These are phyloP conservation scores for Clavispora santaluciae DNA, from an alignment of 805 yeast genomes.

Conservation along the genomic window DNA sequence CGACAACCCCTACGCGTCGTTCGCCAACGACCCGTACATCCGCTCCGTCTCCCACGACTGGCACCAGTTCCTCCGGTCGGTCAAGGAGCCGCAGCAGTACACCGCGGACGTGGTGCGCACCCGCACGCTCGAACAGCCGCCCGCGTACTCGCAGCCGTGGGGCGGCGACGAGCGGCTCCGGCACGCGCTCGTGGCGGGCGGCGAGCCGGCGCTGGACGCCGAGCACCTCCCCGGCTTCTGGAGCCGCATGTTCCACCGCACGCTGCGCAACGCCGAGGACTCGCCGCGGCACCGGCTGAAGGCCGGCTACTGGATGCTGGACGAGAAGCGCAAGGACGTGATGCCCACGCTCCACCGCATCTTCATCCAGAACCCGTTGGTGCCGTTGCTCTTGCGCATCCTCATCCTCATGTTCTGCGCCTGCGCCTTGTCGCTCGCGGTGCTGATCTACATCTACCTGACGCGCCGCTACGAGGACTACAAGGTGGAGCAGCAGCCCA, in stretches of 20 bases:
- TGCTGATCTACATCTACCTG: constrained; percentile 46
- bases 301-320: constrained; percentile 68
- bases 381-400: constrained; percentile 70
- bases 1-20: constrained; percentile 32
- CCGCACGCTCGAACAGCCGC: constrained; percentile 25
- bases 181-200: constrained; percentile 40
- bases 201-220: constrained; percentile 25
- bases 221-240: constrained; percentile 16
- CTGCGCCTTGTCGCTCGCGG: constrained; percentile 70
- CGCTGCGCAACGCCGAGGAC: constrained; percentile 10
- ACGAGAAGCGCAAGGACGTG: constrained; percentile 58
- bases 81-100: constrained; percentile 41
- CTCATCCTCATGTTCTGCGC: constrained; percentile 48
- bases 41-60: constrained; percentile 43
- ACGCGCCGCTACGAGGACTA: constrained; percentile 27
- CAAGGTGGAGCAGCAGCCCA: constrained; percentile 66
- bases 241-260: constrained; percentile 8
- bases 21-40: constrained; percentile 35
- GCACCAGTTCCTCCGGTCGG: constrained; percentile 46
- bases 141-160: constrained; percentile 52
- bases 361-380: constrained; percentile 69
- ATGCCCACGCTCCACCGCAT: constrained; percentile 55
- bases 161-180: constrained; percentile 65
- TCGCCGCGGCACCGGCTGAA: constrained; percentile 40
- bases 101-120: constrained; percentile 25